Base-by-base conservation (phyloP, 2,329 filamentous ascomycete genomes). In the Aspergillus oerlinghausenensis region DNA sequence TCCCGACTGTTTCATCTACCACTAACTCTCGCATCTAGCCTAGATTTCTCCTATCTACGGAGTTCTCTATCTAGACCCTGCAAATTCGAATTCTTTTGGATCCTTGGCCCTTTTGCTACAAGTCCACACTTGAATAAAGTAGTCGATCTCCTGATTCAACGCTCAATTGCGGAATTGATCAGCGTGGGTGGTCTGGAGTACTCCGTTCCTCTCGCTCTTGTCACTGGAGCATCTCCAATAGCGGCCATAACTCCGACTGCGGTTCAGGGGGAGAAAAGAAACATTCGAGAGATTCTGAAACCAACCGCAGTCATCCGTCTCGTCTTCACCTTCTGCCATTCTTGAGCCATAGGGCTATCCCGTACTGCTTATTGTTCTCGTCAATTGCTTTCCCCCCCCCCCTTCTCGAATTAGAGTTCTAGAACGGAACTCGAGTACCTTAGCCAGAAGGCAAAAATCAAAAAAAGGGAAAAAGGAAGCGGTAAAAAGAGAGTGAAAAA, bases 241-340 rank as follows among this genome's bases (percentile, higher is more conserved):
- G 32, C 32, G 32, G 32, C 32, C 32, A 38, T 38, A 38, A 17
- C 32, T 17, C 32, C 32, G 14, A n/a, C 23, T 21, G 19, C 17
- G n/a, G 43, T 47, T 23, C 43, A 47, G 43, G 43, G 43, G 43
- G 21, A 14, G 10, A 47, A n/a, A 25, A 47, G 21, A 47, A 47
- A 47, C 40, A 38, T 38, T 14, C 14, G 32, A 38, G 32, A 35
- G 14, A 38, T 51, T 42, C 51, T 59, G 56, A 60, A 62, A 59
- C 58, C 43, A 50, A 50, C 19, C 17, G 17, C 48, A 55, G 50
- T 47, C 35, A 51, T 25, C 51, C n/a, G 48, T 35, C 55, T 26
- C 51, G 28, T 49, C 43, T 9, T 45, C 10, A 3, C 11, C 32
- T 38, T 35, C 17, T 38, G 32, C 32, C 32, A 17, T 38, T 38